Evolutionary conservation across 176 grass and related monocot genomes (phyloP).

Genomic region (Lolium perenne): DNA sequence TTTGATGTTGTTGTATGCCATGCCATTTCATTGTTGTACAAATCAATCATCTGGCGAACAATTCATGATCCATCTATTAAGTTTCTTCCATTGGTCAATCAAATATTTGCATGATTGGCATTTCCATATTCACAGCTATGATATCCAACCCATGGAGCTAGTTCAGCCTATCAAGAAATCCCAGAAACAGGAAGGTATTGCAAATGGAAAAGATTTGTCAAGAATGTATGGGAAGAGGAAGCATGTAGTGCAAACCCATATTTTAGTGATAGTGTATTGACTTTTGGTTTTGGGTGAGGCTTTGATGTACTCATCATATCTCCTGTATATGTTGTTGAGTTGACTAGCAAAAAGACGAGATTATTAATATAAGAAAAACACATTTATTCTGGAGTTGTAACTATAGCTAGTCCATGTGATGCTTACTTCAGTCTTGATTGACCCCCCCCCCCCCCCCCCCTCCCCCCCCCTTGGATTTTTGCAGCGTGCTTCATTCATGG

Average conservation of each 20-base stretch:
- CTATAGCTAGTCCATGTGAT: neutral
- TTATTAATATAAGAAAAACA: neutral
- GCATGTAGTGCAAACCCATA: conserved; percentile 10
- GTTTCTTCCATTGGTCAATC: conserved; percentile 14
- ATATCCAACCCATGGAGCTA: conserved; percentile 51
- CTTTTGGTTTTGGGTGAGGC: neutral
- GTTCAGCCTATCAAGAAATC: conserved; percentile 52
- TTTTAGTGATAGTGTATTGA: neutral
- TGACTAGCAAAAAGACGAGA: neutral
- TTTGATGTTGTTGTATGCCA: too few relatives aligned
- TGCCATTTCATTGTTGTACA: conserved; percentile 7
- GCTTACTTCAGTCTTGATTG: conserved; percentile 1
- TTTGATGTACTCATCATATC: neutral
- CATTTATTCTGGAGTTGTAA: neutral
- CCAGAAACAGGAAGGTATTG: conserved; percentile 65
- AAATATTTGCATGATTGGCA: conserved; percentile 35
- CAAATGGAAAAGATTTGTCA: too few relatives aligned
- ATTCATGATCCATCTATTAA: neutral
- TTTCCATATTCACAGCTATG: conserved; percentile 54
- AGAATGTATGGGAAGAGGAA: neutral
- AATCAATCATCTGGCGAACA: neutral
- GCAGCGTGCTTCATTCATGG: conserved; percentile 80
- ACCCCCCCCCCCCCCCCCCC: neutral
- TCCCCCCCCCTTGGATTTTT: conserved; percentile 21
- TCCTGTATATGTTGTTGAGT: conserved; percentile 9